Evolutionary conservation across 73 alveolate species (phyloP).

Genomic region (Paramecium primaurelia): DNA sequence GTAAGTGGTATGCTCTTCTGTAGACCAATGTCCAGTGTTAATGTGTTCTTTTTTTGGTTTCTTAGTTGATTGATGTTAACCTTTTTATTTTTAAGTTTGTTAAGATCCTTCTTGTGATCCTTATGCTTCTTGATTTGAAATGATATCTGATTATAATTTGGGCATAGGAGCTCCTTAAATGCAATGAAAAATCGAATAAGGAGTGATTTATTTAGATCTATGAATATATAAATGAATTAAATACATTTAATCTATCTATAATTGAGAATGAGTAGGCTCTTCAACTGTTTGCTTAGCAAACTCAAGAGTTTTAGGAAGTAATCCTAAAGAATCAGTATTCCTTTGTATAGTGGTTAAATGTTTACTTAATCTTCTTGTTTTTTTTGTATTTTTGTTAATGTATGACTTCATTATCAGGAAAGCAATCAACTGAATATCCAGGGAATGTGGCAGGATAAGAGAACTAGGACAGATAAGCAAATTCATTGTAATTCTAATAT

Average conservation of each 20-base stretch:
- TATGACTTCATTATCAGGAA: background rate
- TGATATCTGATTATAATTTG: background rate
- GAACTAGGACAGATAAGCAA: background rate
- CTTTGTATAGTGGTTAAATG: background rate
- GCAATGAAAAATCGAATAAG: background rate
- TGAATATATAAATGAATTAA: background rate
- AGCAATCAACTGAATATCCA: background rate
- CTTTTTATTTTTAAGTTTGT: background rate
- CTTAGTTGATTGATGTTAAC: background rate
- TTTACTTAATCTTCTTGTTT: background rate
- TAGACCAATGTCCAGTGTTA: slow-evolving; percentile 46
- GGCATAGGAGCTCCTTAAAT: slow-evolving; percentile 28
- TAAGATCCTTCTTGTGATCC: slow-evolving; percentile 22
- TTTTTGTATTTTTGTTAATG: background rate
- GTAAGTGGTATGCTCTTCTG: slow-evolving; percentile 36
- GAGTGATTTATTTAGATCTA: background rate
- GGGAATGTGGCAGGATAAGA: background rate
- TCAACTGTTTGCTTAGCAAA: background rate
- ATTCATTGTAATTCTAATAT: background rate
- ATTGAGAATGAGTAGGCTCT: background rate
- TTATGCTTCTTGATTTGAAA: background rate
- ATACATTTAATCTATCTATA: background rate
- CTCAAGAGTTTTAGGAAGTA: slow-evolving; percentile 41
- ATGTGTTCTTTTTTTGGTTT: slow-evolving; percentile 50
- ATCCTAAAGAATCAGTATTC: background rate